Evolutionary conservation across 345 rosid genomes (phyloP).

Genomic region (Mercurialis annua): DNA sequence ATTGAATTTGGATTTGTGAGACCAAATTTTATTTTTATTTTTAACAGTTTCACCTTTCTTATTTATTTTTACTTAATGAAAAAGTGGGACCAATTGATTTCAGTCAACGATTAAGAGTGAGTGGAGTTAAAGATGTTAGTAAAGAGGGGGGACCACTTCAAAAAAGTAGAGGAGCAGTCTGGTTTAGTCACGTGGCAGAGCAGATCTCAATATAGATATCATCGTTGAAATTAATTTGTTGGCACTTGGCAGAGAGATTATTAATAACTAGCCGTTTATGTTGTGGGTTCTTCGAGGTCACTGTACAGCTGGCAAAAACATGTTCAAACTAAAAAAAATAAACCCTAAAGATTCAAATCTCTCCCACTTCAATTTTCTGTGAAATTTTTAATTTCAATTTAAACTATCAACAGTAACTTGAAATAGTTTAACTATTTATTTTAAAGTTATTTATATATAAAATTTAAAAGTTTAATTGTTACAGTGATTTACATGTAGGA

Average conservation of each 20-base stretch:
- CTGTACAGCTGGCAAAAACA: slow-evolving; percentile 23
- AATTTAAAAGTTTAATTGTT: too few species aligned
- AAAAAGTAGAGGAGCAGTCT: slow-evolving; percentile 9
- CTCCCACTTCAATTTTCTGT: too few species aligned
- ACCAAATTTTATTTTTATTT: slow-evolving; percentile 13
- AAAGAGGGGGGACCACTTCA: slow-evolving; percentile 31
- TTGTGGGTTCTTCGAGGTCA: slow-evolving; percentile 28
- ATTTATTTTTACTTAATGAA: not conserved
- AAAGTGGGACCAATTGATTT: slow-evolving; percentile 2
- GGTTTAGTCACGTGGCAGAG: slow-evolving; percentile 41
- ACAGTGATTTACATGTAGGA: too few species aligned
- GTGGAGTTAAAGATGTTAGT: slow-evolving; percentile 15
- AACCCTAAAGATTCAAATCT: too few species aligned
- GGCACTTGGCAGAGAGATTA: too few species aligned
- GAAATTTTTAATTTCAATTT: too few species aligned
- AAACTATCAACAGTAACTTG: too few species aligned
- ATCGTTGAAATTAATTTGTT: too few species aligned
- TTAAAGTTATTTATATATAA: too few species aligned
- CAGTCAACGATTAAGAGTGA: slow-evolving; percentile 35
- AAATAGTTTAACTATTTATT: too few species aligned
- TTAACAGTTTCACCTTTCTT: not conserved
- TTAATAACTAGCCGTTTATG: slow-evolving; percentile 49
- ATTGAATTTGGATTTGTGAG: not conserved
- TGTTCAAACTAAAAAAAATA: too few species aligned
- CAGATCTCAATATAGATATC: too few species aligned